phyloP scores from a whole-genome alignment of 352 stramenopile species.

The Pythium dissimile region DNA sequence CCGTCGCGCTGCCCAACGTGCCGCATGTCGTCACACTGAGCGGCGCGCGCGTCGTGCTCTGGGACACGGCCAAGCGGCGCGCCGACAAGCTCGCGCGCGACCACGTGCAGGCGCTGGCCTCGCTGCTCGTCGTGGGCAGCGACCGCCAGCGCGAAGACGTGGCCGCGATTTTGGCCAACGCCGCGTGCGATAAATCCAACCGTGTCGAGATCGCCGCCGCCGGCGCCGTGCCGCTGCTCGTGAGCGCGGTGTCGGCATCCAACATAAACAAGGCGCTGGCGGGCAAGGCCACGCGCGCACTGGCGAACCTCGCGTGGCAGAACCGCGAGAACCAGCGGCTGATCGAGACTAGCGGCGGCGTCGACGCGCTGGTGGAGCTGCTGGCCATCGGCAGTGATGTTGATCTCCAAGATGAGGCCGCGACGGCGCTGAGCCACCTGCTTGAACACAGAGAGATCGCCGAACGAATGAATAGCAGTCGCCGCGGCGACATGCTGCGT shows the following conservation, averaged over 20 bases:
- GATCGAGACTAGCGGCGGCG: slow-evolving; percentile 13
- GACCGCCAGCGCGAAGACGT: slow-evolving; percentile 21
- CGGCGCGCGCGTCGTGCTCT: slow-evolving; percentile 17
- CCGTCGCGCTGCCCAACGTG: slow-evolving; percentile 16
- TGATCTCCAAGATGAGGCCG: slow-evolving; percentile 16
- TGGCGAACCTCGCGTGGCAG: slow-evolving; percentile 19
- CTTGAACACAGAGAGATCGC: slow-evolving; percentile 7
- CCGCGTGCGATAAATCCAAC: slow-evolving; percentile 15
- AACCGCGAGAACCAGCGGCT: slow-evolving; percentile 17
- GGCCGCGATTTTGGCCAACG: slow-evolving; percentile 18
- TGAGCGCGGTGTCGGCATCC: background rate
- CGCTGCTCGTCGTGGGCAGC: slow-evolving; percentile 13
- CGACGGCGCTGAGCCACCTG: slow-evolving; percentile 13
- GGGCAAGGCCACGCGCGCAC: slow-evolving; percentile 5
- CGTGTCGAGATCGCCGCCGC: slow-evolving; percentile 10
- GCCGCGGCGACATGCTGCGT: background rate
- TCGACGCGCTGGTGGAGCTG: slow-evolving; percentile 15
- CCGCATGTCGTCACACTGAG: slow-evolving; percentile 17
- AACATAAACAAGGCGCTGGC: slow-evolving; percentile 2
- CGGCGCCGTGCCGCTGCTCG: slow-evolving; percentile 13
- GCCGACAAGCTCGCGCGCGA: slow-evolving; percentile 9
- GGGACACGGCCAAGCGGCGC: slow-evolving; percentile 19
- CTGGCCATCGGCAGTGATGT: background rate
- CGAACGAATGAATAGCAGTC: background rate
- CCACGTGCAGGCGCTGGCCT: slow-evolving; percentile 10